phyloP scores from a whole-genome alignment of 441 rosid genomes.

The Pelargonium citronellum region DNA sequence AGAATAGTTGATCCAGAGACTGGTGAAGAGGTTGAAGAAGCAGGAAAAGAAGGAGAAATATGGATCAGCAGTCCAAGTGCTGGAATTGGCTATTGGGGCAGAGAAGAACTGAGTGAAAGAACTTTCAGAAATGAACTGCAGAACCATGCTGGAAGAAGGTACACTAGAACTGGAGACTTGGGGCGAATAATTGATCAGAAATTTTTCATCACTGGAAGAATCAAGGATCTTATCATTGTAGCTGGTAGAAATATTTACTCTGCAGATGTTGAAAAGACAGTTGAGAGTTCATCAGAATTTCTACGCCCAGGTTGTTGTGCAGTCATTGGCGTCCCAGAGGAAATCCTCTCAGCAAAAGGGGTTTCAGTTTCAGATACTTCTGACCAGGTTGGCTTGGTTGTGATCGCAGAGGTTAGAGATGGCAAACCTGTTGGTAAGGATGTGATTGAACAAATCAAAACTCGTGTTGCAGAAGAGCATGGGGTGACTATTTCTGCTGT shows the following conservation, averaged over 20 bases:
- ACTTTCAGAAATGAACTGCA: constrained; percentile 50
- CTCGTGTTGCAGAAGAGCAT: constrained; percentile 55
- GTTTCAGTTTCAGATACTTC: constrained; percentile 47
- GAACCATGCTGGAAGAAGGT: constrained; percentile 37
- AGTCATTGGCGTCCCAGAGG: constrained; percentile 65
- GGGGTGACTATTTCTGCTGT: constrained; percentile 48
- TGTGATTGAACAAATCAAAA: constrained; percentile 36
- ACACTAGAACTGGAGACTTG: constrained; percentile 60
- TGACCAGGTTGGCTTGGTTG: constrained; percentile 62
- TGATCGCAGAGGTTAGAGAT: constrained; percentile 64
- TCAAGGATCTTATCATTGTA: constrained; percentile 68
- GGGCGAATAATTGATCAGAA: constrained; percentile 58
- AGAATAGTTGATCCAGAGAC: constrained; percentile 47
- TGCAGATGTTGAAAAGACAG: constrained; percentile 63
- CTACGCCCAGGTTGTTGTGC: constrained; percentile 75
- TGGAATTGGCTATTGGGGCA: constrained; percentile 69
- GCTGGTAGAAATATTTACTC: constrained; percentile 71
- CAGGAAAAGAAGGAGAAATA: constrained; percentile 63
- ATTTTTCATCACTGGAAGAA: constrained; percentile 67
- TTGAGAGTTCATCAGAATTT: constrained; percentile 51
- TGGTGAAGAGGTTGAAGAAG: constrained; percentile 37
- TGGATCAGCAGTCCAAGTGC: constrained; percentile 67
- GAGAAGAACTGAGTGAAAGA: constrained; percentile 41
- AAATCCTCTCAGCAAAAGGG: constrained; percentile 50
- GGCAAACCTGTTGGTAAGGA: constrained; percentile 40